Percentiles rank a stretch among this genome's conserved stretches.
These are phyloP conservation scores for Hordeum marinum DNA, from an alignment of 176 grass and related monocot species.

Conservation along the genomic window DNA sequence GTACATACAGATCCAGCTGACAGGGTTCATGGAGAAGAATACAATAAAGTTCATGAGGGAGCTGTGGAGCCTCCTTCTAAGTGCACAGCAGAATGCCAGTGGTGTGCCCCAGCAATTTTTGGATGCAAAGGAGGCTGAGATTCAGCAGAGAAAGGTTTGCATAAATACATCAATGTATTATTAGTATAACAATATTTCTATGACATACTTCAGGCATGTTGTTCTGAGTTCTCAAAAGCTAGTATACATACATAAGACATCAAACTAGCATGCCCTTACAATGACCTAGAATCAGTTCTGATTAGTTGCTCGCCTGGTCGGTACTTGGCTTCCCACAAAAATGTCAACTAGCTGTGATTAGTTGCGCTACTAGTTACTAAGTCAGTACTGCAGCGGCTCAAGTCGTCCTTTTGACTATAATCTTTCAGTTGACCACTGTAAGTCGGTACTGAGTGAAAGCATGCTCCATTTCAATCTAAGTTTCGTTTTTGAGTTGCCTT, in stretches of 20 bases:
- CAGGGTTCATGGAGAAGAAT: slow-evolving; percentile 99
- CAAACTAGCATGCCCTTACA: not conserved
- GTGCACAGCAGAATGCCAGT: slow-evolving; percentile 85
- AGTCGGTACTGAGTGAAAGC: not conserved
- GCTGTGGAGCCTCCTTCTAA: slow-evolving; percentile 79
- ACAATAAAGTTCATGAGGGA: slow-evolving; percentile 96
- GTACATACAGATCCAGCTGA: slow-evolving; percentile 92
- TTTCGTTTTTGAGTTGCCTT: not conserved
- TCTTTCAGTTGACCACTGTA: not conserved
- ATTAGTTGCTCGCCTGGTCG: not conserved
- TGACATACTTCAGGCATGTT: not conserved
- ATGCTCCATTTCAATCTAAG: not conserved
- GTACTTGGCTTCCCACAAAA: not conserved
- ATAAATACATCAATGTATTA: not conserved
- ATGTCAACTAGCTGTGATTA: not conserved
- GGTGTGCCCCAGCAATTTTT: slow-evolving; percentile 97
- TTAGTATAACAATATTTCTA: not conserved
- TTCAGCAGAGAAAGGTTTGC: slow-evolving; percentile 71
- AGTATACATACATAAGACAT: not conserved
- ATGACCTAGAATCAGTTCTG: not conserved
- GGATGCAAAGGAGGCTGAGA: slow-evolving; percentile 90
- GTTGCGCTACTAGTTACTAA: not conserved
- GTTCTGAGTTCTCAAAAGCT: not conserved
- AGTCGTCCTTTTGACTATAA: not conserved
- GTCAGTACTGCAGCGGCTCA: not conserved